Evolutionary conservation across 768 basidiomycete species (phyloP), one percentile per base, ranked within the genome.

Genomic region (Pleurotus giganteus): DNA sequence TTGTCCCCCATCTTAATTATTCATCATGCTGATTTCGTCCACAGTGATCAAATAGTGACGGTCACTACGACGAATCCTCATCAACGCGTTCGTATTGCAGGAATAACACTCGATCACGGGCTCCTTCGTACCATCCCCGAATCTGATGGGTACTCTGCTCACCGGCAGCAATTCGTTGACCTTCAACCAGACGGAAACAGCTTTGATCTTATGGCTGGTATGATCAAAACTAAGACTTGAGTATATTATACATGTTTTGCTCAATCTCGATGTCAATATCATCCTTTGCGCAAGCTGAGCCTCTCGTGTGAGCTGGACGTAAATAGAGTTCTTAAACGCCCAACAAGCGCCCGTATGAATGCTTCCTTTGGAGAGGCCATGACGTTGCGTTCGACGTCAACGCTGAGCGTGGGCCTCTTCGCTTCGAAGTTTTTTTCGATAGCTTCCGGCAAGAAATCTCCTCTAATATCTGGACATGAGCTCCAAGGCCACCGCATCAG

Each of bases 171-270:
- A 57, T 95, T 81, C 65, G 86, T 98, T 50, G 94, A 99, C 69
- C 70, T 99, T 17, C 97, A 97, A 66, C 97, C 97, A 1, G 94
- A 98, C 63, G 93, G 94, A 47, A 99, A 99, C 67, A 92, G 92
- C 63, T 98, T 98, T 61, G 96, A 98, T 69, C 76, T 98, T 60
- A 89, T 97, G 89, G 80, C 85, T 31, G 92, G 93, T 28, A 66
- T 96, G 68, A 95, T 96, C 61, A 88, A 76, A 58, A 67, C 72
- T 1, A 81, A 81, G 61, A 63, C 63, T n/a, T 76, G 57, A 67
- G 15, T 7, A 15, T 32, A 32, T 32, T 13, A 32, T 32, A 32
- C 31, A 13, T 32, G 31, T 32, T 6, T 32, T 32, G 6, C n/a
- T n/a, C 8, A 15, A 34, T 15, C 15, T 34, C 32, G 15, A 34